Evolutionary conservation across 163 green algal genomes (phyloP).

Genomic region (Picocystis sp.): DNA sequence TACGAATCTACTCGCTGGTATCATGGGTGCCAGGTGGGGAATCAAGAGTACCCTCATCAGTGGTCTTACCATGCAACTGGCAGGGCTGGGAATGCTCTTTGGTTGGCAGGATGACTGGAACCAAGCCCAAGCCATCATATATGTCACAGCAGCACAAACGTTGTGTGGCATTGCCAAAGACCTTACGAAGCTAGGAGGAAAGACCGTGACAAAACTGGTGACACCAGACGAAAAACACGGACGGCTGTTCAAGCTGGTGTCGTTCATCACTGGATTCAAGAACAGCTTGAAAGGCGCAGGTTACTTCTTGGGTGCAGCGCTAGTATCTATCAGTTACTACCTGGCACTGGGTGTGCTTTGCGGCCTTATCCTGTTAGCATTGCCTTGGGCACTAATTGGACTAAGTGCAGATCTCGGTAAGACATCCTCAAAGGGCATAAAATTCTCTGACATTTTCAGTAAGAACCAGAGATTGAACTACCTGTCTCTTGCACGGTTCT

Average conservation of each 20-base stretch:
- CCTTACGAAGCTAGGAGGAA: slow-evolving; percentile 71
- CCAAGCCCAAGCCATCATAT: slow-evolving; percentile 39
- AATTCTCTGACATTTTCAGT: slow-evolving; percentile 36
- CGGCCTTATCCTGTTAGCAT: slow-evolving; percentile 37
- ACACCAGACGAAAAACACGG: slow-evolving; percentile 57
- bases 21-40: slow-evolving; percentile 47
- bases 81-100: slow-evolving; percentile 47
- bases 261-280: slow-evolving; percentile 64
- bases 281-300: slow-evolving; percentile 57
- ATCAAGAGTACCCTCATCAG: slow-evolving; percentile 56
- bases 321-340: slow-evolving; percentile 44
- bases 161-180: slow-evolving; percentile 66
- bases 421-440: slow-evolving; percentile 47
- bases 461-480: slow-evolving; percentile 55
- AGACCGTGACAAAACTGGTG: slow-evolving; percentile 67
- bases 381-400: slow-evolving; percentile 46
- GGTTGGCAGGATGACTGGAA: slow-evolving; percentile 38
- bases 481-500: slow-evolving; percentile 47
- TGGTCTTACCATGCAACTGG: slow-evolving; percentile 49
- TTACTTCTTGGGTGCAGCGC: slow-evolving; percentile 61
- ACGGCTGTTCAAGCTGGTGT: slow-evolving; percentile 62
- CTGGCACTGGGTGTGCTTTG: slow-evolving; percentile 40
- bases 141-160: slow-evolving; percentile 51
- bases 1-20: slow-evolving; percentile 57
- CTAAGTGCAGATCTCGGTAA: slow-evolving; percentile 47